Percentiles rank a stretch among this genome's conserved stretches.
phyloP scores from a whole-genome alignment of 1,284 basidiomycete species.

The Pascua sp. region DNA sequence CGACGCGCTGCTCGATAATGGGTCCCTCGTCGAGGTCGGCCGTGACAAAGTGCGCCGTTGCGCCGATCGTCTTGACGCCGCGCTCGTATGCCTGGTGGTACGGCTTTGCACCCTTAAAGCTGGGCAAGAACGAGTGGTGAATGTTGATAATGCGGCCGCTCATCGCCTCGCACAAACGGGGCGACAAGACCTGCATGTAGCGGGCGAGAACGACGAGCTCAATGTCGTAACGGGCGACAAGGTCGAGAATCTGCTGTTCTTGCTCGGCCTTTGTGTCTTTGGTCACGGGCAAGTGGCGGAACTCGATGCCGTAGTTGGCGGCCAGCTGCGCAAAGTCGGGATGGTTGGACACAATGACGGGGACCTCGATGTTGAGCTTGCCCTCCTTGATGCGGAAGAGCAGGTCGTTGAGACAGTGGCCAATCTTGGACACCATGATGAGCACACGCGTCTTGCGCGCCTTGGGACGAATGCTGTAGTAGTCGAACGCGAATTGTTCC shows the following conservation, averaged over 20 bases:
- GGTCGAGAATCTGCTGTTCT: neutral
- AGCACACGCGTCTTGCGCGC: neutral
- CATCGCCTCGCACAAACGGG: too few species aligned
- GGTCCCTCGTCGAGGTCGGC: neutral
- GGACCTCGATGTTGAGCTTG: slow-evolving; percentile 1
- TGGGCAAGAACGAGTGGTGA: too few species aligned
- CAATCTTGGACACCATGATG: neutral
- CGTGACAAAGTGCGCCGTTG: neutral
- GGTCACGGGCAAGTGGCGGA: neutral
- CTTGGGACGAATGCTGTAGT: neutral
- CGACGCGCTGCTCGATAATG: neutral
- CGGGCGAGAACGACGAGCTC: too few species aligned
- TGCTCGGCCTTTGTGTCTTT: neutral
- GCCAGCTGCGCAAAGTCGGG: neutral
- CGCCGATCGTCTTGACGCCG: neutral
- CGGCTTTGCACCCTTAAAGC: neutral
- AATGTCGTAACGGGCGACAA: neutral
- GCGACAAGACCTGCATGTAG: too few species aligned
- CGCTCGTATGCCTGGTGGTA: neutral
- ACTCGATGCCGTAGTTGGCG: neutral
- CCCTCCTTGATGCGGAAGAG: slow-evolving; percentile 1
- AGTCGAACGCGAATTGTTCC: neutral
- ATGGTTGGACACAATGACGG: neutral
- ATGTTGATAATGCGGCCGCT: too few species aligned
- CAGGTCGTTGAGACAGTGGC: neutral